These are phyloP conservation scores for Ogataea polymorpha DNA, from an alignment of 805 yeast genomes.

Conservation along the genomic window DNA sequence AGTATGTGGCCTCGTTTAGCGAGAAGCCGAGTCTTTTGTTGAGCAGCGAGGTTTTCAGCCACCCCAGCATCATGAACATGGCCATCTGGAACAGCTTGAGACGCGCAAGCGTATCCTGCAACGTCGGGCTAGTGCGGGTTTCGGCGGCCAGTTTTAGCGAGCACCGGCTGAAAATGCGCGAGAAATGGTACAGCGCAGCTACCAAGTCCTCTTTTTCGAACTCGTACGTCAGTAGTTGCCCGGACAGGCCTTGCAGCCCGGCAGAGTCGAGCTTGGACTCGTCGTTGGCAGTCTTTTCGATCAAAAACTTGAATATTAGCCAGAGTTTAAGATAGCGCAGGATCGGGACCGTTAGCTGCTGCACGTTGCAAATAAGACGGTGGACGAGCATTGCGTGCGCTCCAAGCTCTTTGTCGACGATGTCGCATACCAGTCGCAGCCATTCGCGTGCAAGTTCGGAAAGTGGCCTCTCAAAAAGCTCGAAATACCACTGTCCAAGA, in stretches of 20 bases:
- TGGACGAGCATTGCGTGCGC: constrained; percentile 9
- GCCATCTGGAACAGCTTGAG: constrained; percentile 21
- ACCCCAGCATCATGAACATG: constrained; percentile 13
- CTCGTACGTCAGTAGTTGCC: constrained; percentile 1
- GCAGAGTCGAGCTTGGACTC: constrained; percentile 3
- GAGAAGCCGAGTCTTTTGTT: constrained; percentile 4
- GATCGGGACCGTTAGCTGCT: constrained; percentile 12
- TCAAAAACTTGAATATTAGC: constrained; percentile 16
- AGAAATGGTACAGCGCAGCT: constrained; percentile 11
- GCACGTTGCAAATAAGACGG: constrained; percentile 15
- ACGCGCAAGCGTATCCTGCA: constrained; percentile 15
- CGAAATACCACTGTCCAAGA: constrained; percentile 10
- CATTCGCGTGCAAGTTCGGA: constrained; percentile 1
- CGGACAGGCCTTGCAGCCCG: background rate
- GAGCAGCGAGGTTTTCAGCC: constrained; percentile 3
- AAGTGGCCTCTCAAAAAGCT: background rate
- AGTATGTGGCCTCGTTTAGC: constrained; percentile 1
- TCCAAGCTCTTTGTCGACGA: constrained; percentile 5
- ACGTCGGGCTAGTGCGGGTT: background rate
- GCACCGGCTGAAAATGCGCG: constrained; percentile 9
- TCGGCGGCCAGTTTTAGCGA: constrained; percentile 5
- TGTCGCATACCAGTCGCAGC: constrained; percentile 1
- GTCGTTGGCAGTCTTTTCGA: constrained; percentile 13
- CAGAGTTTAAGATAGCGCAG: constrained; percentile 14
- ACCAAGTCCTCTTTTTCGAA: constrained; percentile 3